These are phyloP conservation scores for Eutrema yunnanense DNA, from an alignment of 345 rosid species.

Conservation along the genomic window DNA sequence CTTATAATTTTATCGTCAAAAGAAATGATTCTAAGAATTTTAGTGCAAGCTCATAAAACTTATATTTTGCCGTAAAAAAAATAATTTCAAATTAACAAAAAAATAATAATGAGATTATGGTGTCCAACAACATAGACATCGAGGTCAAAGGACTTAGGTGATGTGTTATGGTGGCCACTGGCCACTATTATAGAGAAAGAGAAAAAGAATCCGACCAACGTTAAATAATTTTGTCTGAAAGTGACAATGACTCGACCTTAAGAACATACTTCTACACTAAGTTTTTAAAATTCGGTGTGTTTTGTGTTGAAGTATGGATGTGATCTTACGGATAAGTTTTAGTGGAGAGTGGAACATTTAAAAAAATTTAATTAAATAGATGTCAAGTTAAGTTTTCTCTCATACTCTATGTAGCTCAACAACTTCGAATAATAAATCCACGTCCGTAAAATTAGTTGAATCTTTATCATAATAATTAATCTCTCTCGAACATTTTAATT, in stretches of 20 bases:
- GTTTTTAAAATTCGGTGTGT: conserved; percentile 20
- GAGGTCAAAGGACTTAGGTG: conserved; percentile 4
- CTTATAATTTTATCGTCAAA: no score
- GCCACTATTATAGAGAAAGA: conserved; percentile 10
- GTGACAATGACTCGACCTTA: conserved; percentile 29
- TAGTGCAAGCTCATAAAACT: not conserved
- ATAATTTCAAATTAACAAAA: not conserved
- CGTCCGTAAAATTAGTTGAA: conserved; percentile 7
- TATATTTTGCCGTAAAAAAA: not conserved
- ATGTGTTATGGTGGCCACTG: not conserved
- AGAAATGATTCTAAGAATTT: not conserved
- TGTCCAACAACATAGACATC: conserved; percentile 3
- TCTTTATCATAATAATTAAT: not conserved
- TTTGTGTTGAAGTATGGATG: conserved; percentile 13
- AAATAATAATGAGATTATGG: not conserved
- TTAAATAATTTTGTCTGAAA: conserved; percentile 23
- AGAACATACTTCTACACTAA: conserved; percentile 27
- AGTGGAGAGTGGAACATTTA: conserved; percentile 5
- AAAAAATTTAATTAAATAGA: not conserved
- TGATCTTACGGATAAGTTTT: conserved; percentile 18
- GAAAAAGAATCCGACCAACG: conserved; percentile 23
- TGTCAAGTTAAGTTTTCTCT: conserved; percentile 6
- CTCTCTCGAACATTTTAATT: not conserved
- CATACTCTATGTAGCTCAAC: conserved; percentile 24
- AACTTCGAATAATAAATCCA: conserved; percentile 10